Base-by-base conservation (phyloP, 441 rosid species). In the Croton setiger region DNA sequence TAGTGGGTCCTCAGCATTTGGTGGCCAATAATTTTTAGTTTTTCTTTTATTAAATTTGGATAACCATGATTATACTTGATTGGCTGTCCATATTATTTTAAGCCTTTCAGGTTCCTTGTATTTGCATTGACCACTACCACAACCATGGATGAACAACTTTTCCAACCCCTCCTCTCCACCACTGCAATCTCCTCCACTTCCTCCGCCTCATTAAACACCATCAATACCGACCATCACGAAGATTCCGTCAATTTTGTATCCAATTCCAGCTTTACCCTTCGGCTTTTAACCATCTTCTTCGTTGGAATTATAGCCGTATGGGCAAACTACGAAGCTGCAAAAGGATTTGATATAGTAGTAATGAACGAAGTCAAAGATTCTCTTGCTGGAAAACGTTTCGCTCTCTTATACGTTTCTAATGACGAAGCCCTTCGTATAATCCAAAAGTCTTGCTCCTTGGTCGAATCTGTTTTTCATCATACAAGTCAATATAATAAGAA, bases 241-340 rank as follows among this genome's bases (percentile, higher is more conserved):
- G 27, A 4, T 9, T 53, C 47, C 47, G 7, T 60, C 74, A 10
- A n/a, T n/a, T n/a, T n/a, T n/a, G n/a, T n/a, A n/a, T 65, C 85
- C 1, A 65, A 69, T 39, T 78, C 68, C 14, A 64, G 74, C 49
- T 58, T 84, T 36, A 21, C 75, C 66, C 27, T 63, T 69, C 85
- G 89, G 59, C 33, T 87, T 21, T 65, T 81, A 44, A 68, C 60
- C 9, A 10, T 86, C 13, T 1, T 76, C 35, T 72, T 80, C 69
- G 11, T 85, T 10, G 89, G 83, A 62, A 36, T 78, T 20, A 45
- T 87, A 78, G 81, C 90, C 52, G 17, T 84, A 4, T 90, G 85
- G 90, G 93, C 91, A 60, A 81, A 80, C 74, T 72, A 66, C 3
- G 89, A 85, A 77, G 82, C 87, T 5, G 81, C 93, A 7, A 84